Percentiles rank a stretch among this genome's conserved stretches.
Evolutionary conservation across 352 stramenopile species (phyloP).

Genomic region (Phytopythium boreale): DNA sequence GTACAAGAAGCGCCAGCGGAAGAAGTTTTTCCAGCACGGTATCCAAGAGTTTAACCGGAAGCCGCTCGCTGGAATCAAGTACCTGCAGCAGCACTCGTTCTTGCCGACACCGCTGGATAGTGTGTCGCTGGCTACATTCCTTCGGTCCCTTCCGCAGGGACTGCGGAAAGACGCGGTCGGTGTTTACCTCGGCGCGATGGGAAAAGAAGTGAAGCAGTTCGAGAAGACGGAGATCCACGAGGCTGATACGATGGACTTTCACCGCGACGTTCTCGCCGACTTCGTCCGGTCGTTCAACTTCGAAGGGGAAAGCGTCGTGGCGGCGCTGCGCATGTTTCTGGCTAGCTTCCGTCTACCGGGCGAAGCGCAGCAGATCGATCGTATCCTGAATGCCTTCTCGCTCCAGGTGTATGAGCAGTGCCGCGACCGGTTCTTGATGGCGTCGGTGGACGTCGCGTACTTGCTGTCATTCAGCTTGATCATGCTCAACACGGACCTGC

Average conservation of each 20-base stretch:
- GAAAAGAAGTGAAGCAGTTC: conserved; percentile 74
- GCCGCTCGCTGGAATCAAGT: conserved; percentile 87
- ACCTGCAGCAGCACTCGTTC: conserved; percentile 76
- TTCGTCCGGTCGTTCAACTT: conserved; percentile 87
- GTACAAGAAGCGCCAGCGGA: conserved; percentile 64
- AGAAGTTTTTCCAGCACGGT: conserved; percentile 82
- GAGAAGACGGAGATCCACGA: conserved; percentile 74
- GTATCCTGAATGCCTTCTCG: conserved; percentile 86
- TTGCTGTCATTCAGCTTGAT: conserved; percentile 89
- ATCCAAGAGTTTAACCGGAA: conserved; percentile 95
- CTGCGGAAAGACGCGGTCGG: conserved; percentile 83
- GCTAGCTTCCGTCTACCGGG: conserved; percentile 80
- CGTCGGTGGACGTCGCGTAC: conserved; percentile 87
- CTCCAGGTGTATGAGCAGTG: conserved; percentile 83
- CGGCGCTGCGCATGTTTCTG: conserved; percentile 80
- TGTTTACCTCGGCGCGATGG: conserved; percentile 82
- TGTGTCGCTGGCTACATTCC: conserved; percentile 78
- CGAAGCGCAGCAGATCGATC: conserved; percentile 88
- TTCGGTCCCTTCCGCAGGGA: conserved; percentile 78
- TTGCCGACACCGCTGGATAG: conserved; percentile 76
- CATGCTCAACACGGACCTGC: conserved; percentile 87
- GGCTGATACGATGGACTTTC: conserved; percentile 84
- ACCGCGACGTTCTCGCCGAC: conserved; percentile 61
- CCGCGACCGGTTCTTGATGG: conserved; percentile 81
- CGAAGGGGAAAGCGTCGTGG: conserved; percentile 65